Percentiles rank a stretch among this genome's conserved stretches.
Conservation (phyloP, 495 filamentous ascomycete genomes). For the Podospora anserina region DNA sequence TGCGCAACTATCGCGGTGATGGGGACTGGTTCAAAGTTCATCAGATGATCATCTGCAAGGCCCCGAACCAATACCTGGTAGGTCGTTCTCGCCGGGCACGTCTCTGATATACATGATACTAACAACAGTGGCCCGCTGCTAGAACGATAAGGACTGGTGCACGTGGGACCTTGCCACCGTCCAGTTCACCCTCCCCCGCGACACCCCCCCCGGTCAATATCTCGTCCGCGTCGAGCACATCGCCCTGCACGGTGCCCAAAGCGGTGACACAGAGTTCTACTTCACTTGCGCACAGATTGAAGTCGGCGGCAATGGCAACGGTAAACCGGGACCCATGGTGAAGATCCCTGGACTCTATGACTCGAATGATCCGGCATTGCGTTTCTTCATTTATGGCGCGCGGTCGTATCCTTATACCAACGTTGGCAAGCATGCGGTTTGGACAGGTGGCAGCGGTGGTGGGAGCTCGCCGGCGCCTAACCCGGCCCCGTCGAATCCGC, state of each 20-base stretch:
- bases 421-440: constrained; percentile 15
- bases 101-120: not conserved
- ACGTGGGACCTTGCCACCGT: constrained; percentile 27
- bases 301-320: constrained; percentile 42
- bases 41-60: constrained; percentile 30
- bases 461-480: not conserved
- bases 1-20: constrained; percentile 33
- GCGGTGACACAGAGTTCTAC: constrained; percentile 49
- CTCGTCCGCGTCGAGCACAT: constrained; percentile 51
- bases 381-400: constrained; percentile 29
- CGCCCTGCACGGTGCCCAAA: constrained; percentile 44
- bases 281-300: constrained; percentile 43
- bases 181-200: constrained; percentile 40
- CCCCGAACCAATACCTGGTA: not conserved
- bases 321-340: constrained; percentile 36
- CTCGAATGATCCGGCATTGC: constrained; percentile 31
- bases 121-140: not conserved
- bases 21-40: constrained; percentile 45
- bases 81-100: not conserved
- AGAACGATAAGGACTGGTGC: constrained; percentile 29
- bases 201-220: constrained; percentile 44
- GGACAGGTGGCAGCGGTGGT: constrained; percentile 14
- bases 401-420: constrained; percentile 16
- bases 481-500: constrained; percentile 9
- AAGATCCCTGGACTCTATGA: constrained; percentile 36